phyloP scores from a whole-genome alignment of 2,329 filamentous ascomycete genomes.

The Seiridium unicorne region DNA sequence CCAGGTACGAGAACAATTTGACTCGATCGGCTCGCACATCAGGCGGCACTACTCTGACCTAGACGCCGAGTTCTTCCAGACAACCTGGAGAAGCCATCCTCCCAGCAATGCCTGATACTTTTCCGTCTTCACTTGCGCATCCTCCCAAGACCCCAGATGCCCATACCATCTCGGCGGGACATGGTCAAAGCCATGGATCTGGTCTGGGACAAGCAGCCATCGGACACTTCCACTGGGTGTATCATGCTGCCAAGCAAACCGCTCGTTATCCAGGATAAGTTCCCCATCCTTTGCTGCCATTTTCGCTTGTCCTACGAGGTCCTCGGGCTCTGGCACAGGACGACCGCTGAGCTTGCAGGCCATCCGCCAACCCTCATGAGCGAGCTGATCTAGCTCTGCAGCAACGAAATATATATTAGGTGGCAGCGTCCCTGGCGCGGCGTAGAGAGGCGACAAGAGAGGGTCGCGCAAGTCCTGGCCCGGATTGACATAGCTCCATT shows the following conservation, averaged over 20 bases:
- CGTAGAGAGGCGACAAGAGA: constrained; percentile 37
- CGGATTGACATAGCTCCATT: constrained; percentile 39
- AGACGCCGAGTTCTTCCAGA: constrained; percentile 20
- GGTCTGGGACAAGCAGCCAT: constrained; percentile 42
- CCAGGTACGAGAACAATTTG: constrained; percentile 8
- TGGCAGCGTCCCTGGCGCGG: constrained; percentile 33
- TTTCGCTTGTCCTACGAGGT: constrained; percentile 25
- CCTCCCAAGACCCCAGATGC: constrained; percentile 25
- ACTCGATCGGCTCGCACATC: constrained; percentile 3
- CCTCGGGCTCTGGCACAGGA: constrained; percentile 21
- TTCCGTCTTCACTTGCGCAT: constrained; percentile 27
- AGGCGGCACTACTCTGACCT: constrained; percentile 10
- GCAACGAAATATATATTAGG: constrained; percentile 40
- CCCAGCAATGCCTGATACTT: constrained; percentile 27
- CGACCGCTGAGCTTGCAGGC: constrained; percentile 32
- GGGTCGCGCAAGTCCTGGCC: constrained; percentile 34
- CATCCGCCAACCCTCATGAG: constrained; percentile 38
- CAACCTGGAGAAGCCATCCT: constrained; percentile 27
- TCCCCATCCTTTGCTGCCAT: constrained; percentile 12
- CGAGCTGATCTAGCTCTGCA: constrained; percentile 44
- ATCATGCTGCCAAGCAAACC: constrained; percentile 32
- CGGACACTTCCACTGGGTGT: constrained; percentile 26
- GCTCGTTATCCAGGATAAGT: constrained; percentile 30
- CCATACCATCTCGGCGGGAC: constrained; percentile 24
- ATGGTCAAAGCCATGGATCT: constrained; percentile 38